Base-by-base conservation (phyloP, 345 rosid species). In the Mallotus nudiflorus region DNA sequence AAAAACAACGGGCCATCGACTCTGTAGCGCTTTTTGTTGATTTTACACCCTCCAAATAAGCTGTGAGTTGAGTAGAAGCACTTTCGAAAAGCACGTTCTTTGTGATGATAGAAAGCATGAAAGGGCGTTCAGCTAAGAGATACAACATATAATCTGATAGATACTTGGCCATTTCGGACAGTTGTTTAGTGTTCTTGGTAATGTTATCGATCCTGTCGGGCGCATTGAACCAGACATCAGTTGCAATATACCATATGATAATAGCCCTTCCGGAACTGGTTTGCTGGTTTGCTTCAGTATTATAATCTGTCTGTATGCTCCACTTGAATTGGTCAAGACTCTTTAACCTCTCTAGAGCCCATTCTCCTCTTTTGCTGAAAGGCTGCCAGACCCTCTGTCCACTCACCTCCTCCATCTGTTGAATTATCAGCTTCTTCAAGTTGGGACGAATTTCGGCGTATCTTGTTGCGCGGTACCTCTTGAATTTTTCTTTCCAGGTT, bases 171-270 rank as follows among this genome's bases (percentile, higher is more conserved):
- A 56, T 46, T 55, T 15, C 39, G 49, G 8, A 2, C 2, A 3
- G 11, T 27, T 25, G 15, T 4, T 48, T 37, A 0, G 2, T 8
- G 0, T 66, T 10, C 24, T 0, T 1, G n/a, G n/a, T n/a, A 12
- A 8, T 15, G 0, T 31, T 13, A 16, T 58, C 19, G 10, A 11
- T 2, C 6, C 6, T 33, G 3, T 42, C 51, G 1, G 12, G 40
- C 39, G 20, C 62, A 4, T 31, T 0, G 53, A 33, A 18, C 54
- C 76, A 75, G 3, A 75, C 19, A n/a, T 52, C 8, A 16, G 80
- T 74, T 3, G 77, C 79, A 10, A 80, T 75, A 60, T 80, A 67
- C 80, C 80, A 76, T 42, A 72, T 33, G 25, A 69, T 63, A 24
- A 80, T 44, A 56, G 59, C 77, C 62, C 19, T 68, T 51, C 53